phyloP scores from a whole-genome alignment of 2,329 filamentous ascomycete species.

The Calycina herbarum region DNA sequence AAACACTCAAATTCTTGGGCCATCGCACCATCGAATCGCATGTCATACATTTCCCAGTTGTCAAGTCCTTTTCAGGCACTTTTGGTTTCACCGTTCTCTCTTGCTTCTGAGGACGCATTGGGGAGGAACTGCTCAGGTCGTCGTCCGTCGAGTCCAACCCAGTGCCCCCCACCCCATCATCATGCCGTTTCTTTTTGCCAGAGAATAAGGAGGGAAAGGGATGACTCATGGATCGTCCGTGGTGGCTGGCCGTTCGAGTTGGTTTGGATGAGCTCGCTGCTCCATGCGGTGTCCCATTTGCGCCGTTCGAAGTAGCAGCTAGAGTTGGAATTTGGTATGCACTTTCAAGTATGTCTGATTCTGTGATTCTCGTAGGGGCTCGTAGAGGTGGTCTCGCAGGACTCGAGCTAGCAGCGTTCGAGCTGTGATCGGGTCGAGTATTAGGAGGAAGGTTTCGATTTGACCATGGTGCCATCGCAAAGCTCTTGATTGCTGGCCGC shows the following conservation, averaged over 20 bases:
- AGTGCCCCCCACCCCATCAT: slow-evolving; percentile 39
- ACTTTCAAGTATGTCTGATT: slow-evolving; percentile 36
- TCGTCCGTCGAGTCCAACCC: slow-evolving; percentile 50
- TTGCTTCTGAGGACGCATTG: slow-evolving; percentile 10
- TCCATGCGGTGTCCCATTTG: slow-evolving; percentile 14
- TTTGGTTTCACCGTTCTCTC: slow-evolving; percentile 36
- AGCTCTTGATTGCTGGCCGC: slow-evolving; percentile 21
- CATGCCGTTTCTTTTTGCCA: slow-evolving; percentile 54
- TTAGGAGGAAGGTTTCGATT: slow-evolving; percentile 33
- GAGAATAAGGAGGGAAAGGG: slow-evolving; percentile 74
- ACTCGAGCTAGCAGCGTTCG: slow-evolving; percentile 14
- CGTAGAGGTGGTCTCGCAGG: slow-evolving; percentile 23
- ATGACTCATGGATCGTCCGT: slow-evolving; percentile 67
- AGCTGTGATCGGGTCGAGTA: slow-evolving; percentile 22
- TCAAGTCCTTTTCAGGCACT: slow-evolving; percentile 57
- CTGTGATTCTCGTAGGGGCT: slow-evolving; percentile 29
- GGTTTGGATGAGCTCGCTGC: slow-evolving; percentile 20
- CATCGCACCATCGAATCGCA: slow-evolving; percentile 80
- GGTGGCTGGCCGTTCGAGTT: slow-evolving; percentile 27
- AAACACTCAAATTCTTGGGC: slow-evolving; percentile 70
- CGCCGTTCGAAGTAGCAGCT: slow-evolving; percentile 21
- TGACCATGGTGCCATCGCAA: slow-evolving; percentile 38
- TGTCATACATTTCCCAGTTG: slow-evolving; percentile 78
- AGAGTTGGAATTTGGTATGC: slow-evolving; percentile 35
- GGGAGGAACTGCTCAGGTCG: slow-evolving; percentile 38